Evolutionary conservation across 169 alveolate species (phyloP).

Genomic region (Plasmodium reichenowi): DNA sequence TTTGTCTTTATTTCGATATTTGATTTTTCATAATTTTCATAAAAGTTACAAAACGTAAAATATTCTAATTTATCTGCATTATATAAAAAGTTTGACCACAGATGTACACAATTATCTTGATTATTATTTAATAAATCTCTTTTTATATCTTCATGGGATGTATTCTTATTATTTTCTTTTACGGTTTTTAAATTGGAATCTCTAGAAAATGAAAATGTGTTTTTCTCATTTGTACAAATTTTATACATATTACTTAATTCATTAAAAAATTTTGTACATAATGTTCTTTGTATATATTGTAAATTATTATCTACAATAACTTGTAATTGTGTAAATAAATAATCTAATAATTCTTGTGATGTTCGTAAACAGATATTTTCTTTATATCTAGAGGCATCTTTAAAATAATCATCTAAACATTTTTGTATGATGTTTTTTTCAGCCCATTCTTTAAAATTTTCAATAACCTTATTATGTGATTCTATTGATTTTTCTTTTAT

Average conservation of each 20-base stretch:
- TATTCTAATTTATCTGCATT: conserved; percentile 70
- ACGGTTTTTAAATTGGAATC: conserved; percentile 39
- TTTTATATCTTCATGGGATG: not conserved
- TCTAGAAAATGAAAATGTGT: conserved; percentile 51
- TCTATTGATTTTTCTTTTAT: conserved; percentile 60
- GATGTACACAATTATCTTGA: conserved; percentile 47
- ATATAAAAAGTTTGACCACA: conserved; percentile 62
- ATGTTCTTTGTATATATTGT: conserved; percentile 67
- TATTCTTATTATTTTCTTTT: conserved; percentile 15
- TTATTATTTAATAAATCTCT: not conserved
- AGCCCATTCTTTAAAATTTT: conserved; percentile 78
- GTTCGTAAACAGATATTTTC: conserved; percentile 76
- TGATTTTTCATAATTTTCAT: conserved; percentile 47
- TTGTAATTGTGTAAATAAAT: conserved; percentile 77
- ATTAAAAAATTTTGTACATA: conserved; percentile 75
- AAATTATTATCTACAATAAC: conserved; percentile 79
- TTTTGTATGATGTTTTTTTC: conserved; percentile 64
- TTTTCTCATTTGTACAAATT: conserved; percentile 72
- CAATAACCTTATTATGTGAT: conserved; percentile 46
- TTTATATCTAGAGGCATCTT: conserved; percentile 83
- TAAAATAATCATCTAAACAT: conserved; percentile 78
- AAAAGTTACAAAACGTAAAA: conserved; percentile 31
- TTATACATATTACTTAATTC: conserved; percentile 78
- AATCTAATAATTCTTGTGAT: conserved; percentile 69
- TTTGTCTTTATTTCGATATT: conserved; percentile 25